These are phyloP conservation scores for Pyrus hybrid DNA, from an alignment of 331 rosid genomes.

Conservation along the genomic window DNA sequence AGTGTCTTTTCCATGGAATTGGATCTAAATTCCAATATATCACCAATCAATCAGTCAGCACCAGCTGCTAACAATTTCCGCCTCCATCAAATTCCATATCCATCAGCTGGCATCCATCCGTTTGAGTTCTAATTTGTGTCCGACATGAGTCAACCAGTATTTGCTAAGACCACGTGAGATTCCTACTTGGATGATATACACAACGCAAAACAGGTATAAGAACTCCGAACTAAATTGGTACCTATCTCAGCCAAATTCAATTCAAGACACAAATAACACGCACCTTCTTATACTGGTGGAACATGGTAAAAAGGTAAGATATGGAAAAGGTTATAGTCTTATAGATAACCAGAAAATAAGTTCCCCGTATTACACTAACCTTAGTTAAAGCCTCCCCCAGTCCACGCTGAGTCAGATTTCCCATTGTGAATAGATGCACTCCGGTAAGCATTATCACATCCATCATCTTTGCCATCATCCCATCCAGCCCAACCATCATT, in stretches of 20 bases:
- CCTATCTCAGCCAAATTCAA: not conserved
- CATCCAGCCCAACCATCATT: slow-evolving; percentile 92
- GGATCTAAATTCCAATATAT: slow-evolving; percentile 15
- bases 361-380: slow-evolving; percentile 38
- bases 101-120: slow-evolving; percentile 19
- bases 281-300: not conserved
- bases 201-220: not conserved
- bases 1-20: slow-evolving; percentile 30
- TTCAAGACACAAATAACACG: not conserved
- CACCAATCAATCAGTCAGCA: slow-evolving; percentile 14
- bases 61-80: slow-evolving; percentile 9
- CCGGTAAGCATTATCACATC: slow-evolving; percentile 46
- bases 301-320: not conserved
- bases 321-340: too few species aligned
- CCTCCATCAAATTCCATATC: slow-evolving; percentile 2
- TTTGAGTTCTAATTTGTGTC: slow-evolving; percentile 8
- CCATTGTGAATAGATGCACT: slow-evolving; percentile 47
- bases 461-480: slow-evolving; percentile 93
- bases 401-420: slow-evolving; percentile 65
- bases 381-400: slow-evolving; percentile 90
- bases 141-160: slow-evolving; percentile 16
- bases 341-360: not conserved
- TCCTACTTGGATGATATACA: slow-evolving; percentile 21
- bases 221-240: not conserved
- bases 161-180: slow-evolving; percentile 6